phyloP scores from a whole-genome alignment of 2,329 filamentous ascomycete species.

The Microsporum ferrugineum region DNA sequence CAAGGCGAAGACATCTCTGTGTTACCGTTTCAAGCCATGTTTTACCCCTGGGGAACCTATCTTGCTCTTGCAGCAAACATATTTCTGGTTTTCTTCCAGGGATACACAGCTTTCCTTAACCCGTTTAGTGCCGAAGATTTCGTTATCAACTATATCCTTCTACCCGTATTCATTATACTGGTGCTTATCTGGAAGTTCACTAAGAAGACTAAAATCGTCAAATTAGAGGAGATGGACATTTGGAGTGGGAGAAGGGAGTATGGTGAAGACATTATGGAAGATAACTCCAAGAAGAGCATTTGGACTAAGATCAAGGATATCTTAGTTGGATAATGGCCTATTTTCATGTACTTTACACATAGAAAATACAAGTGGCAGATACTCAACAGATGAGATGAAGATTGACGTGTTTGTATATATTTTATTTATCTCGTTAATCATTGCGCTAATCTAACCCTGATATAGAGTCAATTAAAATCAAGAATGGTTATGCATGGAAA shows the following conservation, averaged over 20 bases:
- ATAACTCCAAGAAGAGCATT: background rate
- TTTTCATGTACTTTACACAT: background rate
- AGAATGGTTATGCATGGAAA: background rate
- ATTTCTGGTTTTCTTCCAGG: constrained; percentile 42
- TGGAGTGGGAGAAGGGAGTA: constrained; percentile 27
- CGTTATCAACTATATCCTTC: constrained; percentile 45
- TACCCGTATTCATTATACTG: constrained; percentile 40
- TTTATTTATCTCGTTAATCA: background rate
- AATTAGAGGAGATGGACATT: constrained; percentile 30
- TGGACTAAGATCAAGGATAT: background rate
- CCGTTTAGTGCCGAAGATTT: constrained; percentile 42
- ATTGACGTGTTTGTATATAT: background rate
- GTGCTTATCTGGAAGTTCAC: constrained; percentile 39
- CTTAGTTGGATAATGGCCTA: background rate
- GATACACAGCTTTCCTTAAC: constrained; percentile 42
- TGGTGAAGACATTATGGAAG: constrained; percentile 9
- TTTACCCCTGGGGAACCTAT: constrained; percentile 44
- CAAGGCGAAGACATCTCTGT: constrained; percentile 29
- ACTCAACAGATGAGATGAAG: background rate
- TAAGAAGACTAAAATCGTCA: constrained; percentile 28
- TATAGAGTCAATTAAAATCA: background rate
- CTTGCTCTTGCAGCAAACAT: constrained; percentile 37
- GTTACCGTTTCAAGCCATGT: constrained; percentile 39
- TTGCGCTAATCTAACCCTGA: background rate
- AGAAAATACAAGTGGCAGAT: background rate